Evolutionary conservation across 2,329 filamentous ascomycete genomes (phyloP).

Genomic region (Macrophomina tecta): DNA sequence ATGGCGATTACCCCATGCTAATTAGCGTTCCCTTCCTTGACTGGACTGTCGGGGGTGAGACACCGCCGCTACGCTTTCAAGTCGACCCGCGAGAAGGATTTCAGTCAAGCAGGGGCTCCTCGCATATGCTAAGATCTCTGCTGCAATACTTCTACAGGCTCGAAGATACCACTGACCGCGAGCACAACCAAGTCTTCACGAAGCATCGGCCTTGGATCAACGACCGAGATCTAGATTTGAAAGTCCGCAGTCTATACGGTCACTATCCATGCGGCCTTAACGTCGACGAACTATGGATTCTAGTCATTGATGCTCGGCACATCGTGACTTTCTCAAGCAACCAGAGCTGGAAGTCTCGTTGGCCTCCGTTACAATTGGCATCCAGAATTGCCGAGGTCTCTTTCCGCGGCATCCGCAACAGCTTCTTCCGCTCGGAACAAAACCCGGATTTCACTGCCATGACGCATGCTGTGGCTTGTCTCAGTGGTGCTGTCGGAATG

Average conservation of each 20-base stretch:
- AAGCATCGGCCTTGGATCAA: slow-evolving; percentile 51
- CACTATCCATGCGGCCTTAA: slow-evolving; percentile 50
- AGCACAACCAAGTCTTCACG: slow-evolving; percentile 48
- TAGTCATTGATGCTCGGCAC: slow-evolving; percentile 48
- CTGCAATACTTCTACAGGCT: slow-evolving; percentile 52
- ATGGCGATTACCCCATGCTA: slow-evolving; percentile 41
- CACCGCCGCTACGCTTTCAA: slow-evolving; percentile 50
- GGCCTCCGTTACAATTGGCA: slow-evolving; percentile 50
- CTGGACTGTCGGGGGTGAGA: slow-evolving; percentile 47
- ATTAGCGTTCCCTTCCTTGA: slow-evolving; percentile 51
- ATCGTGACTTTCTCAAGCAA: slow-evolving; percentile 52
- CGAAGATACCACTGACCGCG: slow-evolving; percentile 51
- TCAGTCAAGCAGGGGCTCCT: slow-evolving; percentile 45
- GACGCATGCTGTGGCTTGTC: slow-evolving; percentile 45
- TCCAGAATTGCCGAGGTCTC: slow-evolving; percentile 49
- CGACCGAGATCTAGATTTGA: slow-evolving; percentile 49
- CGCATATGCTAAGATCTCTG: slow-evolving; percentile 49
- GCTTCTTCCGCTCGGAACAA: slow-evolving; percentile 40
- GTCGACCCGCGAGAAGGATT: slow-evolving; percentile 50
- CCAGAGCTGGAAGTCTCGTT: slow-evolving; percentile 52
- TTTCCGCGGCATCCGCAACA: slow-evolving; percentile 50
- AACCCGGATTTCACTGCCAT: slow-evolving; percentile 47
- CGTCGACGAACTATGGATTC: slow-evolving; percentile 52
- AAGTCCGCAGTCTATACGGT: slow-evolving; percentile 51
- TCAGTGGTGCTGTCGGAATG: slow-evolving; percentile 51